phyloP scores from a whole-genome alignment of 2,329 filamentous ascomycete genomes.

The Hortaea sp. region DNA sequence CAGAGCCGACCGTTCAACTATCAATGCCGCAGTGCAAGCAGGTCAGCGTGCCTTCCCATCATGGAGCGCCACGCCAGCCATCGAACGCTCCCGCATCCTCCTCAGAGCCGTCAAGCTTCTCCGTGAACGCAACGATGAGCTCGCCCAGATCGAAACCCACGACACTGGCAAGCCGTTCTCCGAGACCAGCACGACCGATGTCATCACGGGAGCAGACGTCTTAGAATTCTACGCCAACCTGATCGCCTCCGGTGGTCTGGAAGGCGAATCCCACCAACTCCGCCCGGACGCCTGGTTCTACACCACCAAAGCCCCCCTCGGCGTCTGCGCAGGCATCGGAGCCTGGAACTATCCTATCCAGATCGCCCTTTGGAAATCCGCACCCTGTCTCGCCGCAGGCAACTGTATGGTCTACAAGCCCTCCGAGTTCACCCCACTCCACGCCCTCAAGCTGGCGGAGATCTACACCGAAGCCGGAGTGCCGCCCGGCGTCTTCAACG shows the following conservation, averaged over 20 bases:
- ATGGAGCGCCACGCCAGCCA: slow-evolving; percentile 68
- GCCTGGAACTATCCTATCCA: slow-evolving; percentile 92
- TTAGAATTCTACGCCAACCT: slow-evolving; percentile 79
- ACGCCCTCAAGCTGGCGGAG: slow-evolving; percentile 63
- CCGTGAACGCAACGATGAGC: slow-evolving; percentile 65
- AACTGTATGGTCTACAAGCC: slow-evolving; percentile 91
- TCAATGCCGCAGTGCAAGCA: slow-evolving; percentile 62
- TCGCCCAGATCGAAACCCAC: slow-evolving; percentile 68
- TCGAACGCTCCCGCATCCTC: slow-evolving; percentile 66
- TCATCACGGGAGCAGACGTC: slow-evolving; percentile 74
- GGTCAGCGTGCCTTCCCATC: slow-evolving; percentile 61
- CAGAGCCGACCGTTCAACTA: slow-evolving; percentile 46
- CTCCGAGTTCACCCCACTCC: slow-evolving; percentile 78
- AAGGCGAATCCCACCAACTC: slow-evolving; percentile 67
- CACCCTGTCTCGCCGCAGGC: slow-evolving; percentile 72
- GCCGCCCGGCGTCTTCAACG: slow-evolving; percentile 76
- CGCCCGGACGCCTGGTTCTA: slow-evolving; percentile 72
- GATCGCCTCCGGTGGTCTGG: slow-evolving; percentile 65
- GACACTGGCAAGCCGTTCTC: slow-evolving; percentile 81
- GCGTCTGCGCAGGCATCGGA: slow-evolving; percentile 77
- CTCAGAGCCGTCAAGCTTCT: slow-evolving; percentile 65
- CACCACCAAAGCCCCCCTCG: slow-evolving; percentile 70
- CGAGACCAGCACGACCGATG: slow-evolving; percentile 75
- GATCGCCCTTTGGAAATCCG: slow-evolving; percentile 84
- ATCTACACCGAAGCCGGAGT: slow-evolving; percentile 71